Conservation (phyloP, 495 filamentous ascomycete species). For the Tuber indicum region DNA sequence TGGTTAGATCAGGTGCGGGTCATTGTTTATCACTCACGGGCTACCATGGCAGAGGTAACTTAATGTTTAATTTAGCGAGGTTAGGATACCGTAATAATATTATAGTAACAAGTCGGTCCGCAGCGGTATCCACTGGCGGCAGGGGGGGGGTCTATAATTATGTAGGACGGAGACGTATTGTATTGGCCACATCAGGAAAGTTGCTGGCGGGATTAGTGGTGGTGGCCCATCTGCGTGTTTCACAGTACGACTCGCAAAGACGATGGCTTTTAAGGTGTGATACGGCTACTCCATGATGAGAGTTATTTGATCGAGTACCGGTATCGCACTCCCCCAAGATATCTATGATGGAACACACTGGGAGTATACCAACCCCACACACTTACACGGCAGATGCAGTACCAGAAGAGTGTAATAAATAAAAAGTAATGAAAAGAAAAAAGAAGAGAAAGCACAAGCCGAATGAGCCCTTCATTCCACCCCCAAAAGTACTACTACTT, state of each 20-base stretch:
- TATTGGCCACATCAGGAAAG: too few species aligned
- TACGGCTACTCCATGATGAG: too few species aligned
- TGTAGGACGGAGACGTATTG: too few species aligned
- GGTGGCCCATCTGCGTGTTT: too few species aligned
- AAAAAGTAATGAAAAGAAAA: neutral
- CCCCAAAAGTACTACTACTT: constrained; percentile 17
- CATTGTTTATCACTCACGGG: constrained; percentile 5
- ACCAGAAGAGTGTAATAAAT: neutral
- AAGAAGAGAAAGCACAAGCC: neutral
- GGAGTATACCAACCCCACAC: neutral
- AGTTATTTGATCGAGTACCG: too few species aligned
- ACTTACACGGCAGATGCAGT: neutral
- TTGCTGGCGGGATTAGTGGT: too few species aligned
- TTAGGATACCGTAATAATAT: neutral
- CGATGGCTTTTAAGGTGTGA: too few species aligned
- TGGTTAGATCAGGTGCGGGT: neutral
- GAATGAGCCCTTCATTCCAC: neutral
- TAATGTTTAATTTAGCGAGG: neutral
- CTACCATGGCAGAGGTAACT: neutral
- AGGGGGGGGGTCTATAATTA: neutral
- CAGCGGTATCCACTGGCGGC: neutral
- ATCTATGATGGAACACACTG: neutral
- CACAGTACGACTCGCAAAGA: too few species aligned
- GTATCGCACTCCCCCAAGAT: neutral
- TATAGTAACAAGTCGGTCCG: neutral